These are phyloP conservation scores for Urtica urens DNA, from an alignment of 306 rosid genomes.

Conservation along the genomic window DNA sequence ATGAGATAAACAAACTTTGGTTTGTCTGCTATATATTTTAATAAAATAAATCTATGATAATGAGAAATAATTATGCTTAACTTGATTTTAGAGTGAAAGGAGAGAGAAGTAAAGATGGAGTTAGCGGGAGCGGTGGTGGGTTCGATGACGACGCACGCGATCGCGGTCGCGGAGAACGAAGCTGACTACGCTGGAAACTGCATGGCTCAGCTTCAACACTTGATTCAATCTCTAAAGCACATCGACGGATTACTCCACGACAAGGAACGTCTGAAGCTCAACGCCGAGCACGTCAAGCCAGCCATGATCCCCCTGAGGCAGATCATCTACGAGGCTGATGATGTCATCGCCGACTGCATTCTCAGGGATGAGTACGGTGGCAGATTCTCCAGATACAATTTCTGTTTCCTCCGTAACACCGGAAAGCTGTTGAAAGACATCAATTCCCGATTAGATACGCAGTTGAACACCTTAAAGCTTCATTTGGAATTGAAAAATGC, in stretches of 20 bases:
- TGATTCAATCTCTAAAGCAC: background rate
- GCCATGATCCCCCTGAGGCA: background rate
- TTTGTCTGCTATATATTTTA: no score
- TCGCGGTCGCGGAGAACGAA: background rate
- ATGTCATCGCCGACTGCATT: slow-evolving; percentile 9
- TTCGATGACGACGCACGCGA: background rate
- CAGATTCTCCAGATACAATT: no score
- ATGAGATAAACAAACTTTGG: no score
- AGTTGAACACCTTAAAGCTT: background rate
- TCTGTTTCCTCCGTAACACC: background rate
- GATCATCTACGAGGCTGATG: slow-evolving; percentile 6
- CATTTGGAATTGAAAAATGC: background rate
- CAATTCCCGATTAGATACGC: background rate
- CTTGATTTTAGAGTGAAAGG: no score
- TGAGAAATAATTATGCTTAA: no score
- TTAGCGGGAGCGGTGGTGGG: background rate
- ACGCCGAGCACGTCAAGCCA: background rate
- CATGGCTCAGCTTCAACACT: background rate
- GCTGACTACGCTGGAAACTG: background rate
- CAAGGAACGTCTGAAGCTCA: background rate
- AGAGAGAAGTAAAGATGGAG: background rate
- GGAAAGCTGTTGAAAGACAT: slow-evolving; percentile 4
- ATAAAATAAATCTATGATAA: no score
- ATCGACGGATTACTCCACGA: background rate
- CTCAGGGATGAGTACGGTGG: slow-evolving; percentile 1